Percentiles rank a stretch among this genome's conserved stretches.
Evolutionary conservation across 331 rosid genomes (phyloP).

Genomic region (Cydonia oblonga): DNA sequence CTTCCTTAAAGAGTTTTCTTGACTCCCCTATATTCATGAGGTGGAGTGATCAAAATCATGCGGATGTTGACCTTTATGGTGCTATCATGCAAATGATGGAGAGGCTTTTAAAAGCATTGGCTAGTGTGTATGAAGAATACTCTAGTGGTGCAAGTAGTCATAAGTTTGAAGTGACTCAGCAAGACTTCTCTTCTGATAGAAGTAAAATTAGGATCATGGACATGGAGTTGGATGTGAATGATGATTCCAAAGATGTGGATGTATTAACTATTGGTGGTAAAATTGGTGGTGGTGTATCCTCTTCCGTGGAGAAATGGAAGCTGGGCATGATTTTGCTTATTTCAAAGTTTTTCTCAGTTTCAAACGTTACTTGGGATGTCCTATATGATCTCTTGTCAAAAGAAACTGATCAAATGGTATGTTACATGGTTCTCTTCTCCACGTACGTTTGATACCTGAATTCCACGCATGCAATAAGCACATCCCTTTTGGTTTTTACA

Average conservation of each 20-base stretch:
- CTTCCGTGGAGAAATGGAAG: constrained; percentile 56
- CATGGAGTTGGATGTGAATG: constrained; percentile 68
- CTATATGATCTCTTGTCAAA: constrained; percentile 51
- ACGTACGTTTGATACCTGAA: constrained; percentile 7
- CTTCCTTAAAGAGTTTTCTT: constrained; percentile 54
- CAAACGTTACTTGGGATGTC: constrained; percentile 51
- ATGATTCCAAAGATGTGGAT: constrained; percentile 59
- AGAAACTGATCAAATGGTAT: constrained; percentile 68
- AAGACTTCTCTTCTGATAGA: constrained; percentile 29
- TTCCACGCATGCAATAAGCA: background rate
- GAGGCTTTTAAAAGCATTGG: constrained; percentile 58
- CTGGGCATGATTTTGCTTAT: constrained; percentile 52
- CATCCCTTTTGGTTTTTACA: background rate
- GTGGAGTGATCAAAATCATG: constrained; percentile 31
- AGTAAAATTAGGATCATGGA: constrained; percentile 64
- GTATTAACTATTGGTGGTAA: constrained; percentile 29
- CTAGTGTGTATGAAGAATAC: constrained; percentile 47
- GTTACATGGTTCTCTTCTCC: constrained; percentile 1
- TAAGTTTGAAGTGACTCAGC: constrained; percentile 29
- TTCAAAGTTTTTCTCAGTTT: constrained; percentile 58
- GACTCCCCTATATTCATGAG: constrained; percentile 46
- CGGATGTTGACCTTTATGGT: constrained; percentile 31
- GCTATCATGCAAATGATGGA: constrained; percentile 41
- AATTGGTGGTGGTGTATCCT: constrained; percentile 25
- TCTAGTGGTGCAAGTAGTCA: constrained; percentile 29